Percentiles rank a stretch among this genome's conserved stretches.
Conservation (phyloP, 768 basidiomycete genomes). For the Royoungia palumana region DNA sequence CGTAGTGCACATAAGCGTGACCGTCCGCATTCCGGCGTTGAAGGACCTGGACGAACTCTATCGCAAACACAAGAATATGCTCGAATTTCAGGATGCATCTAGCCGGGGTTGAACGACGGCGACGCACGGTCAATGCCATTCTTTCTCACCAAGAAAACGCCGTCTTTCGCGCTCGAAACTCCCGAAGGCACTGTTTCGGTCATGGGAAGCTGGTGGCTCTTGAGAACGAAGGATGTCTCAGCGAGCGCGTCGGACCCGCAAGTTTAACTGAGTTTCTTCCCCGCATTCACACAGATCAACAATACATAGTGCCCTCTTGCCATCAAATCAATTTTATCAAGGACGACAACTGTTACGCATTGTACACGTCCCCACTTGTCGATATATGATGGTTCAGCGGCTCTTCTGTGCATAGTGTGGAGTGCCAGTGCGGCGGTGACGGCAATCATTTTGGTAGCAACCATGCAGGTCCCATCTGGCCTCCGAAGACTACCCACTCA, state of each 20-base stretch:
- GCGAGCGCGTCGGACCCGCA: constrained; percentile 1
- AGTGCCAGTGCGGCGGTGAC: too few species aligned
- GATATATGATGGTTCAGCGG: too few species aligned
- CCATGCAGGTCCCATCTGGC: too few species aligned
- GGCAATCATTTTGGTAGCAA: too few species aligned
- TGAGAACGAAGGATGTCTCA: background rate
- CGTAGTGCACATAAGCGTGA: constrained; percentile 70
- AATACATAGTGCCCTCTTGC: too few species aligned
- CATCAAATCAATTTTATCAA: too few species aligned
- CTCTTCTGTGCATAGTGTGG: too few species aligned
- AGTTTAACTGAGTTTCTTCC: constrained; percentile 1
- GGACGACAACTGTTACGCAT: too few species aligned
- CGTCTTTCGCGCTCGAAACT: constrained; percentile 1
- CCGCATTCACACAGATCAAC: too few species aligned
- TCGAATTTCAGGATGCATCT: constrained; percentile 10
- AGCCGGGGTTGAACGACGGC: constrained; percentile 8
- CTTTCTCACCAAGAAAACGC: constrained; percentile 29
- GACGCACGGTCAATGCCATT: constrained; percentile 37
- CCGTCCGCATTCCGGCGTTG: constrained; percentile 41
- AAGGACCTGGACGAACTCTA: constrained; percentile 51
- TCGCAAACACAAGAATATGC: constrained; percentile 2
- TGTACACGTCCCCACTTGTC: too few species aligned
- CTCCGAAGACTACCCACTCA: too few species aligned
- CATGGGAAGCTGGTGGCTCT: constrained; percentile 18
- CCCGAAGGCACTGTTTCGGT: constrained; percentile 12